phyloP scores from a whole-genome alignment of 495 filamentous ascomycete species.

The Lichina pygmaea region DNA sequence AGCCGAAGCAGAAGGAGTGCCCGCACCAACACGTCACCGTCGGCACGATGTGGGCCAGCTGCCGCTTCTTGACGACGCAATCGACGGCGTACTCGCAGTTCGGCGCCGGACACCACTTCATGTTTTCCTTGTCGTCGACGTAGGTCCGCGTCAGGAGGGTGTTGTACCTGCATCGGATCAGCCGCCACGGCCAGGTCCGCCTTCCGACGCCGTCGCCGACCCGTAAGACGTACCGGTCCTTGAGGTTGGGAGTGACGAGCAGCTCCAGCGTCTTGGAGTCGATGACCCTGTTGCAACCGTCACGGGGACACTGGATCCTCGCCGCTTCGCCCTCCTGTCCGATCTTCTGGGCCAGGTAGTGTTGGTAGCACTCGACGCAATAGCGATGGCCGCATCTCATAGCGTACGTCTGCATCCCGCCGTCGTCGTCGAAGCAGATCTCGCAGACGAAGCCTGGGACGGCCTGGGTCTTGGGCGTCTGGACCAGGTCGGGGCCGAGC shows the following conservation, averaged over 20 bases:
- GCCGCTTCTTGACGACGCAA: constrained; percentile 61
- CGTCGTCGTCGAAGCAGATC: constrained; percentile 82
- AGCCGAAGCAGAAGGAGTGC: constrained; percentile 89
- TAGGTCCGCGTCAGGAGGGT: constrained; percentile 76
- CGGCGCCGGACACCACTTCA: constrained; percentile 93
- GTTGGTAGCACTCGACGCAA: constrained; percentile 75
- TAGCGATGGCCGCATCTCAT: constrained; percentile 95
- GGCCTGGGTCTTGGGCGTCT: constrained; percentile 35
- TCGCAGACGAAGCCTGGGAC: constrained; percentile 66
- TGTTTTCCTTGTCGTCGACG: constrained; percentile 80
- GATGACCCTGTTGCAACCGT: constrained; percentile 69
- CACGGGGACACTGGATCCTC: constrained; percentile 75
- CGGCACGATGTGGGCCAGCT: constrained; percentile 61
- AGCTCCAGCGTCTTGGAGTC: constrained; percentile 71
- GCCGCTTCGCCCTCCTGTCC: constrained; percentile 84
- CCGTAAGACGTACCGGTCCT: constrained; percentile 23
- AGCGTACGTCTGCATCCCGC: constrained; percentile 61
- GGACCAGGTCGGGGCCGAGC: constrained; percentile 35
- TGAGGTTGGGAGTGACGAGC: constrained; percentile 48
- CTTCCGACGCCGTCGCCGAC: not conserved
- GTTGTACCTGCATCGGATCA: constrained; percentile 33
- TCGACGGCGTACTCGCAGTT: constrained; percentile 84
- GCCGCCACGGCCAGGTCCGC: not conserved
- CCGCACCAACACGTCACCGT: constrained; percentile 67
- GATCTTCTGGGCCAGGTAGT: constrained; percentile 80